Percentiles rank a stretch among this genome's conserved stretches.
Conservation (phyloP, 805 yeast genomes). For the Ogataea haglerorum region DNA sequence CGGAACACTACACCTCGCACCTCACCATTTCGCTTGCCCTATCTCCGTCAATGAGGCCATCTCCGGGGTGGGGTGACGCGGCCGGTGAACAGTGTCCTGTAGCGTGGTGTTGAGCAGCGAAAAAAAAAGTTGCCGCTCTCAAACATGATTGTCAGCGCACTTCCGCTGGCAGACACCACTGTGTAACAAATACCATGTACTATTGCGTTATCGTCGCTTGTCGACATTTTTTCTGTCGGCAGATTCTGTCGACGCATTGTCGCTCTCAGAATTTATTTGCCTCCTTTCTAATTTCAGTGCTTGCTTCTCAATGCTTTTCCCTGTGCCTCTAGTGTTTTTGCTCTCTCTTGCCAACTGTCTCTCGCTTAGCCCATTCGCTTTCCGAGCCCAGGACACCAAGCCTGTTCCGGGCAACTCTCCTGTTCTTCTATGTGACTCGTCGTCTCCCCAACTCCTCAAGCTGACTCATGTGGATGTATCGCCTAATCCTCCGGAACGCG, state of each 20-base stretch:
- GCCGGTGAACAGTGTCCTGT: too few relatives aligned
- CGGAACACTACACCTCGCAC: constrained; percentile 4
- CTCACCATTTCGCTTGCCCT: constrained; percentile 3
- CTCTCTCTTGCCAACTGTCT: constrained; percentile 9
- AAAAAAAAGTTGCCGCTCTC: too few relatives aligned
- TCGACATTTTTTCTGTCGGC: background rate
- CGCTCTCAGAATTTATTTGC: constrained; percentile 1
- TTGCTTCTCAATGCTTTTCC: constrained; percentile 2
- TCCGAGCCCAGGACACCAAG: constrained; percentile 36
- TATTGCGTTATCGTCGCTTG: background rate
- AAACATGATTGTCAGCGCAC: background rate
- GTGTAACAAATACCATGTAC: background rate
- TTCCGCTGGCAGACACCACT: background rate
- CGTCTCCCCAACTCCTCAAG: constrained; percentile 58
- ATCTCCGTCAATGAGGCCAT: constrained; percentile 6
- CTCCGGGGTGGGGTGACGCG: constrained; percentile 7
- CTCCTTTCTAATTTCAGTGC: background rate
- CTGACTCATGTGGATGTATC: constrained; percentile 56
- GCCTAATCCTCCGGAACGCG: constrained; percentile 90
- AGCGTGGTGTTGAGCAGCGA: too few relatives aligned
- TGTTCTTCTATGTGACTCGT: constrained; percentile 67
- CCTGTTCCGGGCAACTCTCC: constrained; percentile 95
- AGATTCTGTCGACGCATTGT: background rate
- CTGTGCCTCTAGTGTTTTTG: constrained; percentile 1
- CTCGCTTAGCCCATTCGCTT: constrained; percentile 15